phyloP scores from a whole-genome alignment of 371 early-diverging fungal genomes.

The Phascolomyces articulosus region DNA sequence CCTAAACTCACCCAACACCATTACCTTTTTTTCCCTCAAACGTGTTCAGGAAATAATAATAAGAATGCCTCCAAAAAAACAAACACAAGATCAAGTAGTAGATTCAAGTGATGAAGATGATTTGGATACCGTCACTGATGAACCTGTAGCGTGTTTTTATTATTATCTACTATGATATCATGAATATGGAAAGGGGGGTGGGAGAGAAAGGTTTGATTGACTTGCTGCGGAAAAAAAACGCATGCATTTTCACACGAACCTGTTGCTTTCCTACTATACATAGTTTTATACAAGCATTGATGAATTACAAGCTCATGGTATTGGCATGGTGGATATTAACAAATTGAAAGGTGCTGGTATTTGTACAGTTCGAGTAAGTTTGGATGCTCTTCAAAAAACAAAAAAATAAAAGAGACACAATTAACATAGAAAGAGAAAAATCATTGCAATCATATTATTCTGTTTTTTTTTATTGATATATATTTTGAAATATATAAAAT shows the following conservation, averaged over 20 bases:
- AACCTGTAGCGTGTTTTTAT: no score
- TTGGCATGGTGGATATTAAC: conserved; percentile 78
- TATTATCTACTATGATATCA: no score
- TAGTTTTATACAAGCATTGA: conserved; percentile 53
- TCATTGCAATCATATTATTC: no score
- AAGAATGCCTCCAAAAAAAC: conserved; percentile 8
- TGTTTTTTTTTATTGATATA: neutral
- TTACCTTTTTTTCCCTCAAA: neutral
- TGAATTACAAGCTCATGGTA: conserved; percentile 65
- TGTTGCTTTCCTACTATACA: conserved; percentile 8
- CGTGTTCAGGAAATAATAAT: neutral
- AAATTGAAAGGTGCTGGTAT: conserved; percentile 84
- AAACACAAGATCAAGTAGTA: conserved; percentile 10
- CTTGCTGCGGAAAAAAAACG: neutral
- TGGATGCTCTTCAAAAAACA: no score
- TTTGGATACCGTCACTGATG: neutral
- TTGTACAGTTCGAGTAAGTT: conserved; percentile 64
- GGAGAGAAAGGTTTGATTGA: neutral
- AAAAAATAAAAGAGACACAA: no score
- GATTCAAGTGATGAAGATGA: conserved; percentile 2
- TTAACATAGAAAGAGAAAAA: no score
- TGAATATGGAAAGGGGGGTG: no score
- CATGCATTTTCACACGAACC: neutral
- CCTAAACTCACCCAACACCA: no score
- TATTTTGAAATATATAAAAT: neutral